Base-by-base conservation (phyloP, 805 yeast species). In the Sungouiella thailandica region DNA sequence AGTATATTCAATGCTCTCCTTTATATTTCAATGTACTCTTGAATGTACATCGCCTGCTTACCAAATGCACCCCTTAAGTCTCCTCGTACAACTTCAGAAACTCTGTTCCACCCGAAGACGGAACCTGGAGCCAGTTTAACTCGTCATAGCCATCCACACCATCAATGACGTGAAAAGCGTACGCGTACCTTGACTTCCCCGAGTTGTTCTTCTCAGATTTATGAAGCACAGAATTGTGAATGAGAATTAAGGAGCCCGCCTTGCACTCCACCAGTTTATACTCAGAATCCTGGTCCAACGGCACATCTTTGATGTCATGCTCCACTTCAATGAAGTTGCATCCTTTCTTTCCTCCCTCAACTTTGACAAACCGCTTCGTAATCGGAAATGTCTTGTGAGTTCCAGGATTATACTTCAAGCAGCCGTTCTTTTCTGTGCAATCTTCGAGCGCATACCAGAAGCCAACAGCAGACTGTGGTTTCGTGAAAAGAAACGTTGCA, bases 361-460 rank as follows among this genome's bases (percentile, higher is more conserved):
- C 61, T 37, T 80, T 72, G 5, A 80, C 82, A 60, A 83, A 80
- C 40, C 93, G 62, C 49, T 77, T 78, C 7, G 64, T 62, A 3
- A 84, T 66, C 1, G 78, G 77, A 23, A 64, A 60, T 5, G 57
- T 61, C 51, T 72, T 74, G 50, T 84, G 93, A 3, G 85, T 73
- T 0, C 89, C 90, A 0, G 89, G 87, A 11, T 73, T 65, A 47
- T 70, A 82, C 37, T 77, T 71, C 13, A 83, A 60, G 38, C 90
- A 82, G 0, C 94, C 93, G 54, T 83, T 83, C 4, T 57, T 60
- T 2, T 52, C 37, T 1, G 80, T 77, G 52, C 93, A 83, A 46
- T 81, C 83, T 46, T 84, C 87, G 41, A 83, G 57, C 0, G 93
- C 89, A 50, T 78, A 75, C 94, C 94, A 83, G 52, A 80, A 84